These are phyloP conservation scores for Arthrobotrys megalospora DNA, from an alignment of 2,329 filamentous ascomycete genomes.

Conservation along the genomic window DNA sequence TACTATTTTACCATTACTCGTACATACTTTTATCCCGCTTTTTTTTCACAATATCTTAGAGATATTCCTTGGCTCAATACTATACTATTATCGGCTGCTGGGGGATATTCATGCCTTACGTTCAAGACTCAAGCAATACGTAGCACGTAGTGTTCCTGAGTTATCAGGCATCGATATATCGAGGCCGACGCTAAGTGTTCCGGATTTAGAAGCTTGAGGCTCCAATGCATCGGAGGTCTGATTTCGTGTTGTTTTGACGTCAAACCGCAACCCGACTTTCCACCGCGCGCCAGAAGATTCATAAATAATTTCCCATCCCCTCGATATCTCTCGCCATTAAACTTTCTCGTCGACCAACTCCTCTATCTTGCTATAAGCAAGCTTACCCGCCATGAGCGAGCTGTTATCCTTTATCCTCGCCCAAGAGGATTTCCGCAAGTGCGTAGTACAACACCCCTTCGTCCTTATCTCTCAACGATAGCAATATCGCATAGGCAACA, in stretches of 20 bases:
- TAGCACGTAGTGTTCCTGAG: not conserved
- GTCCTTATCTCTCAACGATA: not conserved
- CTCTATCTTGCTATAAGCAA: conserved; percentile 4
- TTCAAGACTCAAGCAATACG: not conserved
- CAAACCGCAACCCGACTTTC: conserved; percentile 13
- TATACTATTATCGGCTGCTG: not conserved
- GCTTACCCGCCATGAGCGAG: conserved; percentile 56
- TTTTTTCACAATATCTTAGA: conserved; percentile 28
- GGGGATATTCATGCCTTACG: not conserved
- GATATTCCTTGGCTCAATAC: conserved; percentile 24
- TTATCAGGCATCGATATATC: not conserved
- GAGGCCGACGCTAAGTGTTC: not conserved
- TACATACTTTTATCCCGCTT: conserved; percentile 31
- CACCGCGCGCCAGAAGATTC: conserved; percentile 19
- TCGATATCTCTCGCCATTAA: not conserved
- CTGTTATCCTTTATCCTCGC: conserved; percentile 67
- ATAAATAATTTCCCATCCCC: not conserved
- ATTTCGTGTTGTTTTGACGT: conserved; percentile 45
- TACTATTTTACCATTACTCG: conserved; percentile 21
- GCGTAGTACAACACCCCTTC: conserved; percentile 65
- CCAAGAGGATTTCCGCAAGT: conserved; percentile 69
- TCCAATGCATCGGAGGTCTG: not conserved
- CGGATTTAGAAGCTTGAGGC: conserved; percentile 3
- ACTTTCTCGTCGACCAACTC: too few species aligned
- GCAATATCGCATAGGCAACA: not conserved